These are phyloP conservation scores for Geotrichum histeridarum DNA, from an alignment of 1,139 yeast species.

Conservation along the genomic window DNA sequence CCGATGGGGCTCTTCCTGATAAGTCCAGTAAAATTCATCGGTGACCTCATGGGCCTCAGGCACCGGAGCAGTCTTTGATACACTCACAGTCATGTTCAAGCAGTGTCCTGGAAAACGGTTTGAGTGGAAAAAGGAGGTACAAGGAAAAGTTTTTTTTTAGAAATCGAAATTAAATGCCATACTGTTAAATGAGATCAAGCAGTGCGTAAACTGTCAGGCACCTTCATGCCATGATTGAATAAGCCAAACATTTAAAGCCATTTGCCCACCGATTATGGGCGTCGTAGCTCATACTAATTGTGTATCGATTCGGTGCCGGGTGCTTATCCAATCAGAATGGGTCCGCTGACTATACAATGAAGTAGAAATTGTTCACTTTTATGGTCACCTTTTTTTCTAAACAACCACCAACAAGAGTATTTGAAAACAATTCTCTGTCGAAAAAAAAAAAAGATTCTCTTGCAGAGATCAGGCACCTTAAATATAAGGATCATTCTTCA, in stretches of 20 bases:
- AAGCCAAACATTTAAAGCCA: no score
- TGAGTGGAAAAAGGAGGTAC: background rate
- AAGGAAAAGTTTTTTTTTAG: background rate
- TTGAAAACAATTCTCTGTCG: no score
- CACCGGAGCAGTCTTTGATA: background rate
- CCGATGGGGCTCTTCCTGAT: constrained; percentile 75
- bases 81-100: background rate
- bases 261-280: no score
- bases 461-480: background rate
- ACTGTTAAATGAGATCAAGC: background rate
- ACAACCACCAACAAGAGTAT: background rate
- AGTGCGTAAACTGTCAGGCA: no score
- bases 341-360: background rate
- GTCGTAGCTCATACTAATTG: no score
- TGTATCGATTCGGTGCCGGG: no score
- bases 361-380: background rate
- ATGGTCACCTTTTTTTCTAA: background rate
- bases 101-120: background rate
- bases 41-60: background rate
- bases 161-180: background rate
- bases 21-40: constrained; percentile 67
- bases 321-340: no score
- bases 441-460: background rate
- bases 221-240: no score
- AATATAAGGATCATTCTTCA: background rate